phyloP scores from a whole-genome alignment of 768 basidiomycete species.

The Gymnopilus dilepis region DNA sequence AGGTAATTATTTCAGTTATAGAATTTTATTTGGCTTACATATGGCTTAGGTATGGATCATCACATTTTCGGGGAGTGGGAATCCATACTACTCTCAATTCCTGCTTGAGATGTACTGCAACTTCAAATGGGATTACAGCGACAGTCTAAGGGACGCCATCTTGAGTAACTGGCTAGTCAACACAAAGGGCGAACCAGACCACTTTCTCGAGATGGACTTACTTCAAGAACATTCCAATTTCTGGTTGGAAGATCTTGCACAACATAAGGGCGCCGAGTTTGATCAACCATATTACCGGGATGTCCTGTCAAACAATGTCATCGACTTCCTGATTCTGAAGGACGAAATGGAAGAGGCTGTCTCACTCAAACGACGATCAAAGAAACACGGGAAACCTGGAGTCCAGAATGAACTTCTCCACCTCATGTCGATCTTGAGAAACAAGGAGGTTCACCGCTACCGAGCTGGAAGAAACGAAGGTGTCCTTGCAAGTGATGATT shows the following conservation, averaged over 20 bases:
- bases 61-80: slow-evolving; percentile 30
- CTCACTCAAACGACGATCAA: slow-evolving; percentile 20
- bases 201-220: slow-evolving; percentile 35
- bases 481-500: slow-evolving; percentile 10
- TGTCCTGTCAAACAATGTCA: slow-evolving; percentile 21
- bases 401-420: slow-evolving; percentile 18
- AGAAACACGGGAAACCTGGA: slow-evolving; percentile 14
- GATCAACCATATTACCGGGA: slow-evolving; percentile 25
- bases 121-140: slow-evolving; percentile 29
- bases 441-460: slow-evolving; percentile 12
- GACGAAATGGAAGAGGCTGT: slow-evolving; percentile 27
- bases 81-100: slow-evolving; percentile 32
- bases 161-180: slow-evolving; percentile 37
- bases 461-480: slow-evolving; percentile 14
- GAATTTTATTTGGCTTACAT: too few relatives aligned
- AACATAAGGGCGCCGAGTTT: slow-evolving; percentile 30
- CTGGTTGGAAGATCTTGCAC: slow-evolving; percentile 31
- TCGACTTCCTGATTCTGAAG: slow-evolving; percentile 24
- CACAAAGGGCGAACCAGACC: slow-evolving; percentile 24
- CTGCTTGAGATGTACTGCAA: slow-evolving; percentile 33
- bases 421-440: slow-evolving; percentile 9
- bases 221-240: slow-evolving; percentile 37
- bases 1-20: too few relatives aligned
- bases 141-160: slow-evolving; percentile 24
- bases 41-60: slow-evolving; percentile 32